Conservation (phyloP, 1,139 yeast species). For the Citeromyces siamensis region DNA sequence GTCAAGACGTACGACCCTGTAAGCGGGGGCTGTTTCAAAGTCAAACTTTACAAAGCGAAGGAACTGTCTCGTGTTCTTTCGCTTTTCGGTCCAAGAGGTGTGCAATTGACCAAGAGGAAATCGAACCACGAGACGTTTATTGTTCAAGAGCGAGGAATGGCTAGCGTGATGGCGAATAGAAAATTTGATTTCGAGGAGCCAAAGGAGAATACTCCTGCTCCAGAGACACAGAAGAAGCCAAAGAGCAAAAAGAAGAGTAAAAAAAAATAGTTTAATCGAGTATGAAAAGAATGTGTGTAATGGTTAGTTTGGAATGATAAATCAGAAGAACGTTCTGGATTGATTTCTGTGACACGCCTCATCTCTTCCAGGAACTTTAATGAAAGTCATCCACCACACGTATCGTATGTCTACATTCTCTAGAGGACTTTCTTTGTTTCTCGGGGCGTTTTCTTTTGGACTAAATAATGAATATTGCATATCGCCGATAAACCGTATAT, state of each 20-base stretch:
- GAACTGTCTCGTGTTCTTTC: conserved; percentile 71
- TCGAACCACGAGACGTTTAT: not conserved
- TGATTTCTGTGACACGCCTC: too few relatives aligned
- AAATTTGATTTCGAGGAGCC: conserved; percentile 4
- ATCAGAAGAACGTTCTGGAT: too few relatives aligned
- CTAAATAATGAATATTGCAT: too few relatives aligned
- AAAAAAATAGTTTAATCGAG: too few relatives aligned
- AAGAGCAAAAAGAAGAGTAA: not conserved
- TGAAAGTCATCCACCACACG: too few relatives aligned
- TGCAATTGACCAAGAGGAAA: conserved; percentile 23
- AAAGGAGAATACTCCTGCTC: not conserved
- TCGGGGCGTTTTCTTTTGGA: too few relatives aligned
- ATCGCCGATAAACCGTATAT: too few relatives aligned
- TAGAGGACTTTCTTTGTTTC: too few relatives aligned
- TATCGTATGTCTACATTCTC: too few relatives aligned
- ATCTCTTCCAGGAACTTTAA: too few relatives aligned
- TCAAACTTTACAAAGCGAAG: conserved; percentile 51
- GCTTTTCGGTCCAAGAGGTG: conserved; percentile 81
- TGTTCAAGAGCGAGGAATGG: conserved; percentile 4
- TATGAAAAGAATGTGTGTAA: too few relatives aligned
- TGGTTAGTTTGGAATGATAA: too few relatives aligned
- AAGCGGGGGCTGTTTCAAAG: conserved; percentile 55
- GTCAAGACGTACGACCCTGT: conserved; percentile 66
- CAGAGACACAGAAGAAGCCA: conserved; percentile 1
- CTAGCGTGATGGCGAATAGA: conserved; percentile 5